These are phyloP conservation scores for Prosopis cineraria DNA, from an alignment of 306 rosid species.

Conservation along the genomic window DNA sequence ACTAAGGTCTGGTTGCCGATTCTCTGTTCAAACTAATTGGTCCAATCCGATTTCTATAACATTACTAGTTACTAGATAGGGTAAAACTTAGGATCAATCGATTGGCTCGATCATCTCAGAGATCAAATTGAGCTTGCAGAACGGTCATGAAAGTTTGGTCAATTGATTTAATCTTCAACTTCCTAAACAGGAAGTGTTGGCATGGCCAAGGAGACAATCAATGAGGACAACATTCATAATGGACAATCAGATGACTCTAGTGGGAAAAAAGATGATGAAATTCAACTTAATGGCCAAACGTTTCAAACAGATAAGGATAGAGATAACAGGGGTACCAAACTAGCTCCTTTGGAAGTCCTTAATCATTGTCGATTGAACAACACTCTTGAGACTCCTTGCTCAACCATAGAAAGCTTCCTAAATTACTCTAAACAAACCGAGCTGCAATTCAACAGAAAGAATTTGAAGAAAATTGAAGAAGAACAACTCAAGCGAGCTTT, in stretches of 20 bases:
- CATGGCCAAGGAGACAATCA: conserved; percentile 49
- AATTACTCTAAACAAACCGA: conserved; percentile 46
- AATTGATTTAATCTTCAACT: background rate
- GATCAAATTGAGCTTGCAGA: background rate
- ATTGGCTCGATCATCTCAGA: background rate
- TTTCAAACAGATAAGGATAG: conserved; percentile 22
- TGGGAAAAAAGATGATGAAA: conserved; percentile 18
- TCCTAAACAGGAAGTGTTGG: conserved; percentile 45
- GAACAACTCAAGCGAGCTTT: conserved; percentile 50
- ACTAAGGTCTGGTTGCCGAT: no score
- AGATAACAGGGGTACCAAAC: conserved; percentile 26
- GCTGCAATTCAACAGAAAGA: conserved; percentile 50
- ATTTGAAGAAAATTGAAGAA: conserved; percentile 59
- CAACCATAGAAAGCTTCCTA: conserved; percentile 58
- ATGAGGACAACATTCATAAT: conserved; percentile 45
- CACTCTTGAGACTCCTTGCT: conserved; percentile 56
- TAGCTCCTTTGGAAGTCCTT: conserved; percentile 59
- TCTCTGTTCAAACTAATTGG: no score
- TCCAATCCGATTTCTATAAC: background rate
- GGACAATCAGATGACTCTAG: conserved; percentile 33
- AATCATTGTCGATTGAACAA: conserved; percentile 52
- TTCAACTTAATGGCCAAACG: conserved; percentile 7
- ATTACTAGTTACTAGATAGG: background rate
- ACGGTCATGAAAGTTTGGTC: background rate
- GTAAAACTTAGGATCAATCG: background rate